Evolutionary conservation across 805 yeast genomes (phyloP), one percentile per base, ranked within the genome.

Genomic region (Cyberlindnera maclurae): DNA sequence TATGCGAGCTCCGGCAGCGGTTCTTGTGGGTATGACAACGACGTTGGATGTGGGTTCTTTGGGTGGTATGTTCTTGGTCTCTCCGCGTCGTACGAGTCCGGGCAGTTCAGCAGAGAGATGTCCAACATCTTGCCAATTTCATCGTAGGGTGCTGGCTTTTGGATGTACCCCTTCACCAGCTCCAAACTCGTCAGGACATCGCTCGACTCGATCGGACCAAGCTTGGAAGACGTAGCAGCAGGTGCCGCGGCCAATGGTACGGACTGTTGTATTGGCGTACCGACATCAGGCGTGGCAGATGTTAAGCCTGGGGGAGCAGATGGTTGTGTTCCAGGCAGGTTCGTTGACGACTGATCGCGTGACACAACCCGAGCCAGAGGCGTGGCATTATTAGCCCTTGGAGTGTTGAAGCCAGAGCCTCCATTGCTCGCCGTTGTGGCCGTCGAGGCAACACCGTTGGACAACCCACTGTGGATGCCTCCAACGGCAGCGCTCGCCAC

Each of bases 81-180:
- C 52, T 90, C 97, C 2, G 95, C 81, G 57, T 90, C 95, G 42
- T 79, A 73, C 1, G 97, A 85, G 62, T 93, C 97, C 0, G 98
- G 97, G 58, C 97, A 87, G 52, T 84, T 83, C 49, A 85, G 66
- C 42, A 86, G 67, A 3, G 97, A 88, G 1, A 82, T 73, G 56
- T 86, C 94, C 47, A 90, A 66, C 49, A 75, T 65, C 41, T 70
- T 70, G 36, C 73, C 64, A 17, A 84, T 77, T 3, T 73, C 57
- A 22, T 68, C 68, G 43, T 75, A 65, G 13, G 79, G 67, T 20
- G 75, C 67, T 17, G 85, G 82, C 37, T 71, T 67, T 26, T 57
- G 57, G 28, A 76, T 57, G 31, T 82, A 63, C 26, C 57, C 52
- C 41, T 60, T 64, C 12, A 65, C 59, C 10, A 42, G 37, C 32